Base-by-base conservation (phyloP, 2,329 filamentous ascomycete genomes). In the Ciborinia camelliae region DNA sequence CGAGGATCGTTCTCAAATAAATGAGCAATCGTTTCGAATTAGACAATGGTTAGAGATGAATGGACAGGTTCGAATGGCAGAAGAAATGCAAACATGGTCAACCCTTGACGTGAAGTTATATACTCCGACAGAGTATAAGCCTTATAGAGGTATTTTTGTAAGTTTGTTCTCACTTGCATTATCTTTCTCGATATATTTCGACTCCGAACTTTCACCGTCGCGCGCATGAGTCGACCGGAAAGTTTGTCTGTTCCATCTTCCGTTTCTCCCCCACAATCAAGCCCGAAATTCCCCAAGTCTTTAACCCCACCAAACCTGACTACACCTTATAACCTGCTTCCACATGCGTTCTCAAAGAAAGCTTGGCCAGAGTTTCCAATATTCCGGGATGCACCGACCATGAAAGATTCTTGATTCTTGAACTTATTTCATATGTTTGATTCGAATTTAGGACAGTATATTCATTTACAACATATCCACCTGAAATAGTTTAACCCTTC, bases 101-200 rank as follows among this genome's bases (percentile, higher is more conserved):
- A 96, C 92, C 0, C 79, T 98, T 1, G 86, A 92, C 51, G 84
- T 87, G 3, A 79, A 79, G 3, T 77, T 89, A n/a, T 97, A 96
- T 74, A 95, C 87, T 0, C 92, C 94, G 0, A 96, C 92, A 0
- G 75, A 79, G 12, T 82, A 87, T 63, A 94, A 92, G 74, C 93
- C 92, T 0, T 97, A 88, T 80, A 87, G 92, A 68, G 94, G 94
- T 0, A 91, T 99, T 37, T 98, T 91, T 90, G 89, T 92, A 20
- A 65, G 59, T 62, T 30, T 48, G 4, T 8, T 26, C 50, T 47
- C 28, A 18, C 48, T 35, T 23, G 7, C 23, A 10, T 35, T 10
- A 30, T 20, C 47, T 18, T 43, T 30, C 45, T 39, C 39, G 14
- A 12, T 53, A 43, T 7, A 20, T 48, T 12, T 18, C 35, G 0